Base-by-base conservation (phyloP, 1,139 yeast species). In the Candida sanyaensis region DNA sequence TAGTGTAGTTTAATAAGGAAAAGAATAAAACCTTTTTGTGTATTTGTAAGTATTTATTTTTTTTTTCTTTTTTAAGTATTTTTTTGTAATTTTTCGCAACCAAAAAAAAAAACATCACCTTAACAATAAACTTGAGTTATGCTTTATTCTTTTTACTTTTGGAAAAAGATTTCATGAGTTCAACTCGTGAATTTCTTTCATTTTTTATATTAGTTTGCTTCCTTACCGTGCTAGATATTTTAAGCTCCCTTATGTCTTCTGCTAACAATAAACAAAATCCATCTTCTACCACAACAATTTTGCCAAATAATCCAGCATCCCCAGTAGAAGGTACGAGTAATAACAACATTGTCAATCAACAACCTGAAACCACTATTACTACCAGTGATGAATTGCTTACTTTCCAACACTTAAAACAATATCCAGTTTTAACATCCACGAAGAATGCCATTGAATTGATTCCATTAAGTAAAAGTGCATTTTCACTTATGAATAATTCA, bases 371-470 rank as follows among this genome's bases (percentile, higher is more conserved):
- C 12, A 2, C 17, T 21, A 11, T 8, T 23, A 29, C 45, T 8
- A 11, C n/a, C 37, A 36, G 12, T 26, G 33, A 41, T 11, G 47
- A 42, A 24, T 38, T 48, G 27, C 30, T 50, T 11, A 50, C 54
- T n/a, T 44, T 50, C 8, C 36, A 43, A 7, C 72, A 65, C 47
- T 50, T 68, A 31, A 56, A 52, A 41, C 57, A 57, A 45, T 68
- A 67, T 45, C 68, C 72, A 6, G 17, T 68, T 34, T 56, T 64
- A 8, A 55, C 50, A 9, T 47, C 65, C 3, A 53, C 64, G 7
- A 57, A 51, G 37, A 55, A 56, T 1, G 51, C 56, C 26, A 49
- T 62, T 13, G 55, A 53, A 27, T 42, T 52, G 4, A 44, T 65
- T 38, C 72, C 73, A 6, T 56, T 54, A 21, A 52, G 61, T 24